Conservation (phyloP, 2,329 filamentous ascomycete genomes). For the Penicillium sp. region DNA sequence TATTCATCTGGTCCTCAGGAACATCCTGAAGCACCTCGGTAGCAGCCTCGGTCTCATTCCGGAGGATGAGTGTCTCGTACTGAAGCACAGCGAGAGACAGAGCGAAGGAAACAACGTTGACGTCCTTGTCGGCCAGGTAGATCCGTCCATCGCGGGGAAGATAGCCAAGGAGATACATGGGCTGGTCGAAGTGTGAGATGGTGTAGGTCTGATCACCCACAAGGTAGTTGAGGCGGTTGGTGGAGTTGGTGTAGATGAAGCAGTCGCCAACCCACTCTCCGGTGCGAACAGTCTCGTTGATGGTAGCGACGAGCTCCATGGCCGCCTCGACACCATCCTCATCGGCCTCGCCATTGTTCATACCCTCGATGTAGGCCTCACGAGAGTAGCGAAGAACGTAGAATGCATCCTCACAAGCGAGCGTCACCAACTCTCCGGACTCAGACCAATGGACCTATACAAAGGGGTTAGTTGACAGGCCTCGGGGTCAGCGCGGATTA, state of each 20-base stretch:
- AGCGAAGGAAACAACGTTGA: constrained; percentile 86
- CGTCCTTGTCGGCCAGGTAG: constrained; percentile 95
- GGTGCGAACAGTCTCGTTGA: constrained; percentile 89
- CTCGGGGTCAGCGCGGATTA: neutral
- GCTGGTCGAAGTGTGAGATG: constrained; percentile 93
- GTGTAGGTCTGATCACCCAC: constrained; percentile 98
- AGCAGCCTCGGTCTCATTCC: constrained; percentile 90
- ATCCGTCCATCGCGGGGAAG: constrained; percentile 93
- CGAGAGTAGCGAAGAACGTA: constrained; percentile 92
- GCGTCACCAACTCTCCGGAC: constrained; percentile 86
- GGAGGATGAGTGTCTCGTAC: constrained; percentile 94
- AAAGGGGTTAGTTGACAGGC: constrained; percentile 23
- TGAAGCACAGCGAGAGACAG: constrained; percentile 92
- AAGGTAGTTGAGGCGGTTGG: constrained; percentile 95
- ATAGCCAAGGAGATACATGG: constrained; percentile 94
- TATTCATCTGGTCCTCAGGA: constrained; percentile 92
- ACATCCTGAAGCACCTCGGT: constrained; percentile 83
- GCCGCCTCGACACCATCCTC: constrained; percentile 93
- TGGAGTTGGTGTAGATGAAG: constrained; percentile 98
- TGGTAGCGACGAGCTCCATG: constrained; percentile 95
- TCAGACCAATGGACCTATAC: constrained; percentile 92
- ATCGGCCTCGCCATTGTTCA: constrained; percentile 82
- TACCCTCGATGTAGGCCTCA: constrained; percentile 82
- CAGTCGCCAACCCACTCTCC: constrained; percentile 98
- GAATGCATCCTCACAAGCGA: constrained; percentile 93